Evolutionary conservation across 75 land plant genomes (phyloP).

Genomic region (Pinus albicaulis): DNA sequence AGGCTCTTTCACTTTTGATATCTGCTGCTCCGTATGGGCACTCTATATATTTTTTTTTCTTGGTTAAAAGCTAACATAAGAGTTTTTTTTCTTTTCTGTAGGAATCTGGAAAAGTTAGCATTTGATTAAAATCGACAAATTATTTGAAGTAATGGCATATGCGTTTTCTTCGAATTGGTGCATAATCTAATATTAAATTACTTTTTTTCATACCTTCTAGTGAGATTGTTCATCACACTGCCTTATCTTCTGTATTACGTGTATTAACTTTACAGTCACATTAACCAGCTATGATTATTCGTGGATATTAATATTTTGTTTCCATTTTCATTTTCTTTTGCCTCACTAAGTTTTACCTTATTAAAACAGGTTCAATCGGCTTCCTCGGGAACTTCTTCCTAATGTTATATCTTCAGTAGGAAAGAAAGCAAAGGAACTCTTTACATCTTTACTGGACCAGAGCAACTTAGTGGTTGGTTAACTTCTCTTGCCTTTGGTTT

Average conservation of each 20-base stretch:
- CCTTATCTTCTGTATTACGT: too few species aligned
- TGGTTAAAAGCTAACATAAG: too few species aligned
- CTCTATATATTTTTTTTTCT: neutral
- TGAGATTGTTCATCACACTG: too few species aligned
- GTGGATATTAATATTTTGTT: neutral
- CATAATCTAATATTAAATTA: neutral
- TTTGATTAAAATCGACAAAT: neutral
- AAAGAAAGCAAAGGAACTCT: slow-evolving; percentile 36
- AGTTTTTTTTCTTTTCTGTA: neutral
- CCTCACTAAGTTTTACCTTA: neutral
- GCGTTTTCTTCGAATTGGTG: neutral
- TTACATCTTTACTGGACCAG: slow-evolving; percentile 46
- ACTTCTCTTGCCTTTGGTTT: slow-evolving; percentile 1
- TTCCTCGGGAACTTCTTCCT: slow-evolving; percentile 77
- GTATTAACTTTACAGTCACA: too few species aligned
- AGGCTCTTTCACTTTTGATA: slow-evolving; percentile 80
- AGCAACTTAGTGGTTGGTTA: slow-evolving; percentile 52
- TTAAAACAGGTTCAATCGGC: slow-evolving; percentile 70
- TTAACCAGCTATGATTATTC: neutral
- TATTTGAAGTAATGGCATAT: neutral
- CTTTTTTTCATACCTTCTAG: too few species aligned
- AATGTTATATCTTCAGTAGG: slow-evolving; percentile 51
- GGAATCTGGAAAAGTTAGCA: neutral
- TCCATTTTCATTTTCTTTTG: neutral
- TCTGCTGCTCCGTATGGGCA: slow-evolving; percentile 85